These are phyloP conservation scores for Penicillium alfredii DNA, from an alignment of 495 filamentous ascomycete genomes.

Conservation along the genomic window DNA sequence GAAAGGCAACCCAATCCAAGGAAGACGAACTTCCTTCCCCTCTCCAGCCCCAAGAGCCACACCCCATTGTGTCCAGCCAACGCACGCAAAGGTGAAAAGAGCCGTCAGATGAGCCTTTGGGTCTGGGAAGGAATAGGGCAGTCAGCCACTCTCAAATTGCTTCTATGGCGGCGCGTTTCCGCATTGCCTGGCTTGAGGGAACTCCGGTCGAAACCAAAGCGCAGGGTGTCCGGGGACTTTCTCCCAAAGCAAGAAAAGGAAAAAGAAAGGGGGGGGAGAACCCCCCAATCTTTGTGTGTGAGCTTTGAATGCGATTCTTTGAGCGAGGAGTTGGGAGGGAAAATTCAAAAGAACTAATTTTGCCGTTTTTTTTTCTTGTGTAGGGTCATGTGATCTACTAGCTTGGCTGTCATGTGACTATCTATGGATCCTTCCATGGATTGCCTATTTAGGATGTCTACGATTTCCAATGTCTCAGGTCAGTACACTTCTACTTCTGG, in stretches of 20 bases:
- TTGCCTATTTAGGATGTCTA: no score
- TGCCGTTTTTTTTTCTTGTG: constrained; percentile 23
- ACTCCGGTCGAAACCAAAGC: constrained; percentile 27
- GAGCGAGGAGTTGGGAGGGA: constrained; percentile 74
- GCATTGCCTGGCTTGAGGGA: constrained; percentile 51
- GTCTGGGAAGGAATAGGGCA: constrained; percentile 43
- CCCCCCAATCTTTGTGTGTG: constrained; percentile 89
- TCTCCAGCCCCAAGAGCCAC: constrained; percentile 35
- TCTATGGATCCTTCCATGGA: no score
- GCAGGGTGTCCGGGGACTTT: constrained; percentile 99
- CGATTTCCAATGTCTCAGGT: no score
- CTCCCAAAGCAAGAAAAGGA: constrained; percentile 76
- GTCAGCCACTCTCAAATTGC: constrained; percentile 74
- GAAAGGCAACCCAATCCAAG: constrained; percentile 57
- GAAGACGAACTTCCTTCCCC: constrained; percentile 24
- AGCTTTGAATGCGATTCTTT: constrained; percentile 99
- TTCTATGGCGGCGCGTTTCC: constrained; percentile 99
- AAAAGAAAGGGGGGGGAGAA: no score
- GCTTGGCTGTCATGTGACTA: constrained; percentile 22
- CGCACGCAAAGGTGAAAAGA: no score
- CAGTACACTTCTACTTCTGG: no score
- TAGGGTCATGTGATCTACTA: background rate
- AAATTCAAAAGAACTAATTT: constrained; percentile 8
- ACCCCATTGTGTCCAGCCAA: constrained; percentile 40
- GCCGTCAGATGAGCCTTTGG: constrained; percentile 31